A percentile compares a stretch with the other conserved stretches of the same genome.
Conservation (phyloP, 768 basidiomycete species). For the Steccherinum ochraceum region DNA sequence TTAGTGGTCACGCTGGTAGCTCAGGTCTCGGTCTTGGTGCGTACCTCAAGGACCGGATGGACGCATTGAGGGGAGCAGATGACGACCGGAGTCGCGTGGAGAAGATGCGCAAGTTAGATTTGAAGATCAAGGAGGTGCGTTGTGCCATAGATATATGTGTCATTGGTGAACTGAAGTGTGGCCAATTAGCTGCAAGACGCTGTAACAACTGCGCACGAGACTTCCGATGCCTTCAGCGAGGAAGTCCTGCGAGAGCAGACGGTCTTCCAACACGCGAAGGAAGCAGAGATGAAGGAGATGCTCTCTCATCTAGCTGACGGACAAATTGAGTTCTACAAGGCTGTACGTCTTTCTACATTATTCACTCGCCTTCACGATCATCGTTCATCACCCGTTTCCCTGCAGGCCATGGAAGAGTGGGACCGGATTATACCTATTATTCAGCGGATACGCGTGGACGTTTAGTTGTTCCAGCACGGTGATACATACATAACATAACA, state of each 20-base stretch:
- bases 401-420: conserved; percentile 94
- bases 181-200: conserved; percentile 82
- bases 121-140: conserved; percentile 90
- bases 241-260: conserved; percentile 89
- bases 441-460: conserved; percentile 90
- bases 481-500: not conserved
- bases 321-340: conserved; percentile 91
- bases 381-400: conserved; percentile 1
- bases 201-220: conserved; percentile 91
- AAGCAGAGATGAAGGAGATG: conserved; percentile 97
- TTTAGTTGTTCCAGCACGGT: no score
- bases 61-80: conserved; percentile 86
- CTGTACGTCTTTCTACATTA: conserved; percentile 34
- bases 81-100: conserved; percentile 91
- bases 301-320: conserved; percentile 85
- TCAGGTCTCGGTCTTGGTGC: conserved; percentile 79
- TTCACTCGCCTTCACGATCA: conserved; percentile 1
- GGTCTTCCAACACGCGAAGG: conserved; percentile 85
- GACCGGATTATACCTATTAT: conserved; percentile 90
- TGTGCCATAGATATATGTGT: not conserved
- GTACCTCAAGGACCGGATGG: conserved; percentile 89
- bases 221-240: conserved; percentile 93
- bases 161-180: not conserved
- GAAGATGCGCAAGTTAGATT: conserved; percentile 87
- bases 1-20: conserved; percentile 83